Conservation (phyloP, 225 moss, liverwort and hornwort genomes). For the Takakia lepidozioides region DNA sequence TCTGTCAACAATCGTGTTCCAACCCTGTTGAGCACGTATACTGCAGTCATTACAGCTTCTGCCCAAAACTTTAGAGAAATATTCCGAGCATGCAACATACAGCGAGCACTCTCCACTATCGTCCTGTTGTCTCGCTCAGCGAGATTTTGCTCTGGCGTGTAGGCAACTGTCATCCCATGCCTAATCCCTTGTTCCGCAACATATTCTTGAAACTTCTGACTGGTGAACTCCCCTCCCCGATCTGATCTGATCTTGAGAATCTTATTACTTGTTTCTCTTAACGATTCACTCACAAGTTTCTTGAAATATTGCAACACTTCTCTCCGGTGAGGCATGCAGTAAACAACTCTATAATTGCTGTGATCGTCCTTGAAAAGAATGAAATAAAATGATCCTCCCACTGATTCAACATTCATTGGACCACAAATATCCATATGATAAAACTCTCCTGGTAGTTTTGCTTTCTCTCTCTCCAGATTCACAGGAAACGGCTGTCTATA, state of each 20-base stretch:
- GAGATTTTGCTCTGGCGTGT: too few relatives aligned
- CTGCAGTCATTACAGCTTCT: too few relatives aligned
- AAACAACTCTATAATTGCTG: neutral
- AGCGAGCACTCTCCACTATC: too few relatives aligned
- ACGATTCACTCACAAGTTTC: neutral
- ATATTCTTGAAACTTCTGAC: neutral
- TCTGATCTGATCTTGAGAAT: neutral
- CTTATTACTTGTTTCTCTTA: neutral
- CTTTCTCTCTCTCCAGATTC: neutral
- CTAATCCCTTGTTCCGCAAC: neutral
- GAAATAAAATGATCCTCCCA: neutral
- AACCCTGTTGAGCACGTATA: too few relatives aligned
- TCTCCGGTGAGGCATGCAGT: neutral
- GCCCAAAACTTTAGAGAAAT: too few relatives aligned
- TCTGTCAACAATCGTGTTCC: too few relatives aligned
- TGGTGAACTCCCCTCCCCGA: neutral
- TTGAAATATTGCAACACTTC: neutral
- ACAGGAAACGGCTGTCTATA: neutral
- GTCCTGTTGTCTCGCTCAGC: too few relatives aligned
- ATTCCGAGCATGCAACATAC: too few relatives aligned
- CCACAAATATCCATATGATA: neutral
- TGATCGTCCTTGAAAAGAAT: neutral
- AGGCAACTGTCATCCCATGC: too few relatives aligned
- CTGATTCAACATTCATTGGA: neutral
- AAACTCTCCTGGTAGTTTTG: neutral